These are phyloP conservation scores for Candida xyloterini DNA, from an alignment of 805 yeast genomes.

Conservation along the genomic window DNA sequence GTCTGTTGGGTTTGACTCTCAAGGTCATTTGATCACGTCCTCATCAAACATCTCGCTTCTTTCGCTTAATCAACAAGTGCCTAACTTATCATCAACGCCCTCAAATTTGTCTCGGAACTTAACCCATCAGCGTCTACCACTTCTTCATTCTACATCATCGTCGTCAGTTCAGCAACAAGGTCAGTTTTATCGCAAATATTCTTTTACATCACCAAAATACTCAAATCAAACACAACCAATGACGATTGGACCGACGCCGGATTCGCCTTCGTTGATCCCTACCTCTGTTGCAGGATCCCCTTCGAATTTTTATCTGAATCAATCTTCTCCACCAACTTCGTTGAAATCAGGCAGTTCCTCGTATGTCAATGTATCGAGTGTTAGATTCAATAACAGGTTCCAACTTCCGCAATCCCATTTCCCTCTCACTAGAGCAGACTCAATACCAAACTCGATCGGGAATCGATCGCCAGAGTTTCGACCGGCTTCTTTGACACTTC, in stretches of 20 bases:
- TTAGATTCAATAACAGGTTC: constrained; percentile 17
- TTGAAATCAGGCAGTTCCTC: constrained; percentile 29
- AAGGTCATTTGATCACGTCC: constrained; percentile 34
- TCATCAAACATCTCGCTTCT: constrained; percentile 36
- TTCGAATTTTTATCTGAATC: constrained; percentile 50
- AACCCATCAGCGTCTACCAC: constrained; percentile 21
- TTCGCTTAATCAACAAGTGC: constrained; percentile 30
- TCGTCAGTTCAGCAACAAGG: constrained; percentile 8
- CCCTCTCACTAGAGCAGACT: constrained; percentile 21
- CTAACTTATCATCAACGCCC: constrained; percentile 13
- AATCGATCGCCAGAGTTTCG: constrained; percentile 34
- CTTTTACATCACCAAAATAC: constrained; percentile 21
- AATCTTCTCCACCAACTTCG: constrained; percentile 49
- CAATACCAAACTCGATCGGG: constrained; percentile 27
- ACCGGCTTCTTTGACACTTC: constrained; percentile 34
- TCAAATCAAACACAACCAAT: constrained; percentile 5
- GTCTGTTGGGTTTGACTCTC: constrained; percentile 34
- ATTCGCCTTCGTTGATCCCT: constrained; percentile 52
- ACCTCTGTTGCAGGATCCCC: constrained; percentile 54
- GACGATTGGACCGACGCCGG: constrained; percentile 35
- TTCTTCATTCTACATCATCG: constrained; percentile 11
- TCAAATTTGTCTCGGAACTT: constrained; percentile 16
- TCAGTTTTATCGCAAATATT: constrained; percentile 16
- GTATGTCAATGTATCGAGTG: constrained; percentile 11
- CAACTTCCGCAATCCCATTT: constrained; percentile 12